Percentiles rank a stretch among this genome's conserved stretches.
Conservation (phyloP, 371 early-diverging fungal genomes). For the Fennellomyces sp. region DNA sequence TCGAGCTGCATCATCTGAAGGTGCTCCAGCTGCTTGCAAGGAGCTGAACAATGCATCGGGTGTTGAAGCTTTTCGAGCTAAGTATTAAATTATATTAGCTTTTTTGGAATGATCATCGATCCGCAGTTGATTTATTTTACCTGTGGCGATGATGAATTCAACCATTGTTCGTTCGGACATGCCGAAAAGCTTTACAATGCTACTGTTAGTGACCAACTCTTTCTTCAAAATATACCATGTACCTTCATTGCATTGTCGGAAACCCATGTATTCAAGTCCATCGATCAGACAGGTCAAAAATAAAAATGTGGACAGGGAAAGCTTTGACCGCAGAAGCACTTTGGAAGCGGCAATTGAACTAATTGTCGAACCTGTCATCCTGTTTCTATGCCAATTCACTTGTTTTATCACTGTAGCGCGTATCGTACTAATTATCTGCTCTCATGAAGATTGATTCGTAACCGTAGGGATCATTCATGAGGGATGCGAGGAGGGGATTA, state of each 20-base stretch:
- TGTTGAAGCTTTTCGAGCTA: constrained; percentile 65
- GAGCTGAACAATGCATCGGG: constrained; percentile 53
- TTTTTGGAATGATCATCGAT: too few relatives aligned
- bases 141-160: constrained; percentile 73
- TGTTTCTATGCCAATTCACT: too few relatives aligned
- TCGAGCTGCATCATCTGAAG: constrained; percentile 49
- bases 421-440: too few relatives aligned
- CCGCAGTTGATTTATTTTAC: constrained; percentile 31
- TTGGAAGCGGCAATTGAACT: too few relatives aligned
- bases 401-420: too few relatives aligned
- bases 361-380: too few relatives aligned
- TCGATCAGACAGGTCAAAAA: constrained; percentile 5
- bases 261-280: constrained; percentile 67
- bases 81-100: too few relatives aligned
- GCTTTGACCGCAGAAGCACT: too few relatives aligned
- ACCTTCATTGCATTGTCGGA: constrained; percentile 81
- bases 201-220: constrained; percentile 12
- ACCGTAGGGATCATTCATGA: too few relatives aligned
- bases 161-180: constrained; percentile 73
- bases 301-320: neutral
- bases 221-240: constrained; percentile 23
- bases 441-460: too few relatives aligned
- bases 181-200: constrained; percentile 59
- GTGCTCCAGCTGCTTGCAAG: constrained; percentile 64
- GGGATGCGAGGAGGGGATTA: too few relatives aligned